phyloP scores from a whole-genome alignment of 192 early-diverging fungal species.

The Podila verticillata region DNA sequence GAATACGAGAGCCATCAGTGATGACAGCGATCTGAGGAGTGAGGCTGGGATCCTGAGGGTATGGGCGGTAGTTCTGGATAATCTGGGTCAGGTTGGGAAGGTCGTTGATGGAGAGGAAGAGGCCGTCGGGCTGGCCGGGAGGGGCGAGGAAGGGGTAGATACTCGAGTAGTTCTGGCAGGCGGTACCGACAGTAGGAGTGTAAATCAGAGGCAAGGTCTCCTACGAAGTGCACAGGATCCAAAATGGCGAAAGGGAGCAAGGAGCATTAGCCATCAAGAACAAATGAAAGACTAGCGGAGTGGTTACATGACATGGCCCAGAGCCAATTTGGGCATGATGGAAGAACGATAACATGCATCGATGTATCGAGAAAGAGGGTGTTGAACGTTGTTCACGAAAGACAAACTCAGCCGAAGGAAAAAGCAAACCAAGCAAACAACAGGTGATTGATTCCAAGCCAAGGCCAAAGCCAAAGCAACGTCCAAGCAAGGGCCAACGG shows the following conservation, averaged over 20 bases:
- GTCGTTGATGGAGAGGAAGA: slow-evolving; percentile 85
- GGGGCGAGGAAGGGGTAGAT: slow-evolving; percentile 87
- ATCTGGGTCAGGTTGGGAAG: slow-evolving; percentile 79
- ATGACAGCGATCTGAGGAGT: slow-evolving; percentile 91
- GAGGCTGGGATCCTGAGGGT: slow-evolving; percentile 60
- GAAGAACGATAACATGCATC: background rate
- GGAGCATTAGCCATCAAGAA: background rate
- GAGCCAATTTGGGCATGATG: no score
- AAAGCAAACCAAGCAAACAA: background rate
- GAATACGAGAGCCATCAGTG: slow-evolving; percentile 93
- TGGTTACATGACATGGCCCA: background rate
- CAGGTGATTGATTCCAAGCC: background rate
- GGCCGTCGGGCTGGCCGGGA: slow-evolving; percentile 81
- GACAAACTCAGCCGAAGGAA: background rate
- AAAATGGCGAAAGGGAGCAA: background rate
- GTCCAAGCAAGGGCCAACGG: background rate
- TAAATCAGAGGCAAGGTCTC: slow-evolving; percentile 85
- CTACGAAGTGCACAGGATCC: slow-evolving; percentile 33
- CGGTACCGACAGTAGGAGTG: slow-evolving; percentile 85
- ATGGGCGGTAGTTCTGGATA: slow-evolving; percentile 80
- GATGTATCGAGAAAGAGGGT: background rate
- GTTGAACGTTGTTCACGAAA: background rate
- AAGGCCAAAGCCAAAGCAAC: background rate
- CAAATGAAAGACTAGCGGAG: background rate
- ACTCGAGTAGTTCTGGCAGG: slow-evolving; percentile 88